phyloP scores from a whole-genome alignment of 2,329 filamentous ascomycete species.

The Ophiostoma montium region DNA sequence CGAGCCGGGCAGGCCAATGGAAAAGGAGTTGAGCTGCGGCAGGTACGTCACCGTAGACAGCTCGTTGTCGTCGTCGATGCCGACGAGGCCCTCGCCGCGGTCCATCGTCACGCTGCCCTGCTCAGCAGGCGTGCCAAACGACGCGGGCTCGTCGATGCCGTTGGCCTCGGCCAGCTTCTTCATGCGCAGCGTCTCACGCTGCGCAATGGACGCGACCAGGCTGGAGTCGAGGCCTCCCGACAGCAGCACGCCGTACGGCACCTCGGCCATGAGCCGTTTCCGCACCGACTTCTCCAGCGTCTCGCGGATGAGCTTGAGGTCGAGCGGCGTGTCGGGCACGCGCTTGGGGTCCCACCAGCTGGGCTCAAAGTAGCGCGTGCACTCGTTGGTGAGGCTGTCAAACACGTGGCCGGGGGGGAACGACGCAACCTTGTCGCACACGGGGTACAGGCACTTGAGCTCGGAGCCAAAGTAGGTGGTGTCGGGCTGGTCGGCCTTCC shows the following conservation, averaged over 20 bases:
- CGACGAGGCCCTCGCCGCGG: slow-evolving; percentile 61
- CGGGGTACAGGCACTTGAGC: slow-evolving; percentile 80
- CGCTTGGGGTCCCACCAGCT: slow-evolving; percentile 78
- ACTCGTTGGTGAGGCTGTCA: slow-evolving; percentile 78
- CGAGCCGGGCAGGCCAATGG: slow-evolving; percentile 84
- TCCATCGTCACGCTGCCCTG: slow-evolving; percentile 37
- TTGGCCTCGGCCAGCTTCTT: slow-evolving; percentile 46
- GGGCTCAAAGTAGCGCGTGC: slow-evolving; percentile 81
- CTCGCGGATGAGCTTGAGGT: slow-evolving; percentile 69
- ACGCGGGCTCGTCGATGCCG: slow-evolving; percentile 30
- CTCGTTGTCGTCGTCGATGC: slow-evolving; percentile 86
- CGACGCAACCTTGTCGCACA: slow-evolving; percentile 87
- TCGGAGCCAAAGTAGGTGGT: slow-evolving; percentile 95
- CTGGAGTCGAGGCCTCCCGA: slow-evolving; percentile 95
- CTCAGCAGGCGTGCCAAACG: slow-evolving; percentile 24
- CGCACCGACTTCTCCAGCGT: slow-evolving; percentile 81
- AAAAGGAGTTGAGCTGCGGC: slow-evolving; percentile 95
- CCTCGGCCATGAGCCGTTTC: slow-evolving; percentile 97
- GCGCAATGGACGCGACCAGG: slow-evolving; percentile 86
- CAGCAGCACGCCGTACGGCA: slow-evolving; percentile 89
- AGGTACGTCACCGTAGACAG: slow-evolving; percentile 82
- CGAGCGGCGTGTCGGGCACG: slow-evolving; percentile 65
- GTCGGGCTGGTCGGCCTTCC: slow-evolving; percentile 67
- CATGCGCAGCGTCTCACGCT: slow-evolving; percentile 74
- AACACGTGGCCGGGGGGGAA: slow-evolving; percentile 95